A percentile compares a stretch with the other conserved stretches of the same genome.
Evolutionary conservation across 78 protist species (phyloP).

Genomic region (Dictyostelium brefeldianum): DNA sequence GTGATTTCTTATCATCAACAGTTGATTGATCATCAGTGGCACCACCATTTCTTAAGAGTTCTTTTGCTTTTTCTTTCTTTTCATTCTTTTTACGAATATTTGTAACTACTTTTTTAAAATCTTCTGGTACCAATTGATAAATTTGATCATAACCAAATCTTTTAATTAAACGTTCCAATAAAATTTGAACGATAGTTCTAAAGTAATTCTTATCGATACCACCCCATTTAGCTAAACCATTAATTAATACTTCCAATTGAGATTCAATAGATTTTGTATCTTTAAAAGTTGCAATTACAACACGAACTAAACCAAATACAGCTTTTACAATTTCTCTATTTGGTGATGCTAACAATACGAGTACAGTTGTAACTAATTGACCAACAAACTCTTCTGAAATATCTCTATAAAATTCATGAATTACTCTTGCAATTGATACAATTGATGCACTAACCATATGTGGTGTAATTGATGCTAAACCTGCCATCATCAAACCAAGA

Average conservation of each 20-base stretch:
- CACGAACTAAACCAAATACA: constrained; percentile 62
- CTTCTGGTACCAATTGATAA: constrained; percentile 37
- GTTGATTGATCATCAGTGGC: not conserved
- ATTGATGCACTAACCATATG: constrained; percentile 55
- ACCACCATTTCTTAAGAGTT: not conserved
- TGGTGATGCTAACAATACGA: constrained; percentile 30
- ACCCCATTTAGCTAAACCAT: constrained; percentile 51
- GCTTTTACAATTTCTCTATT: constrained; percentile 56
- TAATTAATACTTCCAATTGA: constrained; percentile 26
- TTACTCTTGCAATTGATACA: constrained; percentile 40
- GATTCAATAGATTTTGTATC: constrained; percentile 30
- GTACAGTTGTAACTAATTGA: not conserved
- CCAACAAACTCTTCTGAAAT: not conserved
- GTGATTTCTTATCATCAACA: not conserved
- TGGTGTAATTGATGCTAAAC: constrained; percentile 62
- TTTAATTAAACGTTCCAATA: constrained; percentile 60
- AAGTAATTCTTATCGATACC: constrained; percentile 60
- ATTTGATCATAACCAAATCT: constrained; percentile 39
- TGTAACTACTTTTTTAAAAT: constrained; percentile 36
- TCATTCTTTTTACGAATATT: constrained; percentile 40
- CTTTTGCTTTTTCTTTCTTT: constrained; percentile 39
- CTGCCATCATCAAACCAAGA: constrained; percentile 39
- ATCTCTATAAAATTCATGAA: constrained; percentile 20
- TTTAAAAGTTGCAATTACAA: constrained; percentile 44
- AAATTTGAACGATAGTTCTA: constrained; percentile 47